Base-by-base conservation (phyloP, 805 yeast species). In the Yarrowia hollandica region DNA sequence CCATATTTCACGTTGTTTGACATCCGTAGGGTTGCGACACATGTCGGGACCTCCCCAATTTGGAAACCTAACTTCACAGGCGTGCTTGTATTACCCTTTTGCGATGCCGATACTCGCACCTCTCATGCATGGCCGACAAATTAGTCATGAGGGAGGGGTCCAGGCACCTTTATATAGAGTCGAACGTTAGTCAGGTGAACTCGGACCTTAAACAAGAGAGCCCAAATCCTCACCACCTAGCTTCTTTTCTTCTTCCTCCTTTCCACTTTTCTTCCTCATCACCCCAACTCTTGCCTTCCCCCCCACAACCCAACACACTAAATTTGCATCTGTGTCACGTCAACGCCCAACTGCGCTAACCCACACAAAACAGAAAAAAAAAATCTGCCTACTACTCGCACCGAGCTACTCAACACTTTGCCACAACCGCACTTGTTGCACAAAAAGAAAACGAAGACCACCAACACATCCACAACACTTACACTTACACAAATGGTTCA, bases 401-500 rank as follows among this genome's bases (percentile, higher is more conserved):
- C 9, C 38, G 10, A 19, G 5, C 26, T 9, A 23, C 10, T 15
- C 16, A 14, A 37, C 18, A 35, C 41, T 33, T 33, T 33, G 37
- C 21, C 37, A 15, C 37, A 10, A 26, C 7, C 30, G 9, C 8
- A 26, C 34, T 2, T 15, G 7, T 7, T 3, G 16, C 34, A 30
- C 6, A 25, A 25, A 25, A 25, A 25, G 9, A 7, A 6, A 25
- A 25, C 28, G 10, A 25, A 25, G n/a, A n/a, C n/a, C n/a, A n/a
- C n/a, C n/a, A n/a, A n/a, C n/a, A n/a, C n/a, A n/a, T n/a, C n/a
- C 30, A 26, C 30, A 26, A 15, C 44, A 26, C 37, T 30, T 19
- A 23, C 52, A 44, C 19, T 30, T n/a, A 21, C 31, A 46, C 54
- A 31, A 19, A 65, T 65, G 67, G 62, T 65, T 21, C 61, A 66